Base-by-base conservation (phyloP, 495 filamentous ascomycete genomes). In the Melanomma pulvis-pyrius region DNA sequence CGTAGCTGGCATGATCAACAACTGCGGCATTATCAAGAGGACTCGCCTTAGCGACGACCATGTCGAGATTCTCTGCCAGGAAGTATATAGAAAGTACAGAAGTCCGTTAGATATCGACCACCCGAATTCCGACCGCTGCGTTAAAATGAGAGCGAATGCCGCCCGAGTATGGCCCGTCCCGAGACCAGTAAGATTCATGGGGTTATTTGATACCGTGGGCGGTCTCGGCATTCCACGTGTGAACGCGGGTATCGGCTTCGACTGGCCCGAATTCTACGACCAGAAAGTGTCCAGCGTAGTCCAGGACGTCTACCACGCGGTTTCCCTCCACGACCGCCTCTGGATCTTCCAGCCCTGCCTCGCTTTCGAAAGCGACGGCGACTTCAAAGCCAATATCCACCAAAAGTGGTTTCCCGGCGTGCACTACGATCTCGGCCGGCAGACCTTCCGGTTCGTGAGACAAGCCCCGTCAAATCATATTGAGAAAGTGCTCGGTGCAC, bases 1-100 rank as follows among this genome's bases (percentile, higher is more conserved):
- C 36, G 63, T 71, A 2, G 68, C 68, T 4, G 66, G 66, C 32
- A 69, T 69, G 66, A 69, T 69, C 60, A 69, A 69, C 53, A 63
- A 69, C 54, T 69, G 66, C 47, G 66, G 66, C 28, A 69, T 69
- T 44, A 60, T 69, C 30, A 58, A 60, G 19, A 46, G 15, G 15
- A 2, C 21, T 28, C 44, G 29, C n/a, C 32, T 55, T 4, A 48
- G 32, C 26, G 44, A 55, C 0, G 12, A 34, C 15, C 48, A 60
- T 15, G 54, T 64, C 13, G 25, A 4, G 12, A 52, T 48, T 19
- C 65, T 68, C 1, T 63, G 65, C 52, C 8, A 53, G 12, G 65
- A 68, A 54, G 59, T 68, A 25, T 68, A 68, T n/a, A 15, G 59
- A 8, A 68, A 53, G 13, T 68, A 68, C 59, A 34, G 65, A n/a